Evolutionary conservation across 108 stramenopile species (phyloP).

Genomic region (Cyclostephanos invisitatus): DNA sequence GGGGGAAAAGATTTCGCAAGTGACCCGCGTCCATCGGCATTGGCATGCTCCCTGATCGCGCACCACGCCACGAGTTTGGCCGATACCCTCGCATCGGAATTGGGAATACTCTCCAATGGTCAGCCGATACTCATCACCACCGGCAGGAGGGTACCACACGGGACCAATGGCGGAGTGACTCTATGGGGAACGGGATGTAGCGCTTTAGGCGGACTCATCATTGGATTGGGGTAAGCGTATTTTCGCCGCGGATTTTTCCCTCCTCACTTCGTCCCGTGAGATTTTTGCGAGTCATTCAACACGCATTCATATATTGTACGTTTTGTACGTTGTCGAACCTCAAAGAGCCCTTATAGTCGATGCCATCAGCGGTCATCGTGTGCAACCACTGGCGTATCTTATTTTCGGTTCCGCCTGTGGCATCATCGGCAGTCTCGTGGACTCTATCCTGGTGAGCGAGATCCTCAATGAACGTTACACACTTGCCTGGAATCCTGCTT

Average conservation of each 20-base stretch:
- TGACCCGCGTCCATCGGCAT: conserved; percentile 34
- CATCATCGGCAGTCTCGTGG: conserved; percentile 64
- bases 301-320: no score
- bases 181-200: conserved; percentile 60
- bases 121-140: conserved; percentile 68
- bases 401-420: conserved; percentile 60
- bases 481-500: not conserved
- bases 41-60: conserved; percentile 70
- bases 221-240: conserved; percentile 56
- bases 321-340: not conserved
- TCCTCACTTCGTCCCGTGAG: not conserved
- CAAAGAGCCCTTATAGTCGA: conserved; percentile 51
- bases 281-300: no score
- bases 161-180: conserved; percentile 86
- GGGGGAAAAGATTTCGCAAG: conserved; percentile 11
- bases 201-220: conserved; percentile 62
- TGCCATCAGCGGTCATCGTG: conserved; percentile 13
- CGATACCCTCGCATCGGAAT: conserved; percentile 83
- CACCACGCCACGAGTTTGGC: conserved; percentile 83
- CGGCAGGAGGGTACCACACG: conserved; percentile 62
- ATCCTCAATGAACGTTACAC: no score
- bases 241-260: no score
- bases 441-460: conserved; percentile 61
- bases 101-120: conserved; percentile 68
- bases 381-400: conserved; percentile 32